Conservation (phyloP, 2,329 filamentous ascomycete genomes). For the Cladosporium halotolerans region DNA sequence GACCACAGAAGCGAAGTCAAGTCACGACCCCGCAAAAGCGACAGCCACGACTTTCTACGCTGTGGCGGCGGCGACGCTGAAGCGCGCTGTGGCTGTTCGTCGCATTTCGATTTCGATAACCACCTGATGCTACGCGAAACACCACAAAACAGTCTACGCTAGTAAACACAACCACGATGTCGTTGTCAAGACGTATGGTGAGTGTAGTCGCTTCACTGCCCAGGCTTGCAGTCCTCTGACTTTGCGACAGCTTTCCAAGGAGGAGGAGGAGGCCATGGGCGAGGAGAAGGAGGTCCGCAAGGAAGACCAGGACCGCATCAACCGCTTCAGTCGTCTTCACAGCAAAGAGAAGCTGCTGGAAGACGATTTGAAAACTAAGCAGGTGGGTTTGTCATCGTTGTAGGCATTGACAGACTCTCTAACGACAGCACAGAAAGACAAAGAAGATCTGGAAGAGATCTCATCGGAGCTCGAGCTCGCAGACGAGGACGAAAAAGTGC, state of each 20-base stretch:
- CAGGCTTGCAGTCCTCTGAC: not conserved
- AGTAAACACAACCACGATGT: constrained; percentile 18
- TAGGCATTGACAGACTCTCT: not conserved
- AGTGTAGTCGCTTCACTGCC: constrained; percentile 4
- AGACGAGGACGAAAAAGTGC: constrained; percentile 89
- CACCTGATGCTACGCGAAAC: not conserved
- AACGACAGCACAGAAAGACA: constrained; percentile 70
- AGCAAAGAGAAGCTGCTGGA: constrained; percentile 73
- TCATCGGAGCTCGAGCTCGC: constrained; percentile 85
- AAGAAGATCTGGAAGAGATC: constrained; percentile 93
- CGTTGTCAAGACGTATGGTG: constrained; percentile 41
- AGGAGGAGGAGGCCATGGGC: constrained; percentile 71
- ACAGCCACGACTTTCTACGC: not conserved
- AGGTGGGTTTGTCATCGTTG: constrained; percentile 47
- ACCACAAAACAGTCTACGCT: not conserved
- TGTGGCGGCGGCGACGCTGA: not conserved
- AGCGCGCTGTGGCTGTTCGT: not conserved
- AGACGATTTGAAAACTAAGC: constrained; percentile 73
- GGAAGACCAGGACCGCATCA: constrained; percentile 98
- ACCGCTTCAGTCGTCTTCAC: constrained; percentile 90
- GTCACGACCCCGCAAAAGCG: not conserved
- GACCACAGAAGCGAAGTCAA: not conserved
- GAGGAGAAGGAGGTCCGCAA: constrained; percentile 90
- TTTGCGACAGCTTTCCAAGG: constrained; percentile 69
- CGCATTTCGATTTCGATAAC: constrained; percentile 5